Percentiles rank a stretch among this genome's conserved stretches.
These are phyloP conservation scores for Ogataea thermomethanolica DNA, from an alignment of 805 yeast genomes.

Conservation along the genomic window DNA sequence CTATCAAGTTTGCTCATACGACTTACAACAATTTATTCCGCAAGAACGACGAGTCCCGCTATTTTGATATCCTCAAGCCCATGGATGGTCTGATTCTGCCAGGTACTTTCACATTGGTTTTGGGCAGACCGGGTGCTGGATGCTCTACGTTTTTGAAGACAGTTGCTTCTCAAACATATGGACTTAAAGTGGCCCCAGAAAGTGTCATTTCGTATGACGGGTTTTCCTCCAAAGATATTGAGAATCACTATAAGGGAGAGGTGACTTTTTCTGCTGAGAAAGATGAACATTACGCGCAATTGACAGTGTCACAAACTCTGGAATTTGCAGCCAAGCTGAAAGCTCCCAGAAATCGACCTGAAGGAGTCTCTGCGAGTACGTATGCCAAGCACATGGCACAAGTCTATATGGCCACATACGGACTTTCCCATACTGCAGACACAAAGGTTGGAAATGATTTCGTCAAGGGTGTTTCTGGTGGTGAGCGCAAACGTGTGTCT, in stretches of 20 bases:
- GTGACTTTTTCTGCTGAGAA: conserved; percentile 66
- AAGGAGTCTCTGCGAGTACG: conserved; percentile 47
- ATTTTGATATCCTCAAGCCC: conserved; percentile 52
- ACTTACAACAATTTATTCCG: conserved; percentile 6
- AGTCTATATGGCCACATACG: conserved; percentile 34
- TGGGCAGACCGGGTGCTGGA: conserved; percentile 80
- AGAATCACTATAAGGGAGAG: conserved; percentile 56
- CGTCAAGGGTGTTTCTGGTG: conserved; percentile 60
- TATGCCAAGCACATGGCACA: conserved; percentile 51
- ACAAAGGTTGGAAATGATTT: conserved; percentile 59
- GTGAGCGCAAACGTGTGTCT: conserved; percentile 60
- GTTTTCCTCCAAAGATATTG: conserved; percentile 45
- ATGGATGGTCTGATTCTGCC: conserved; percentile 60
- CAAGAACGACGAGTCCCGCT: conserved; percentile 21
- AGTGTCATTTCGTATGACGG: conserved; percentile 52
- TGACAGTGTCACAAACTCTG: conserved; percentile 62
- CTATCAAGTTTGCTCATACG: conserved; percentile 27
- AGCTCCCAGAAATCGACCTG: conserved; percentile 57
- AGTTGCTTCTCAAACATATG: conserved; percentile 54
- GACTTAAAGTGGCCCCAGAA: conserved; percentile 47
- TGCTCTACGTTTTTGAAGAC: conserved; percentile 65
- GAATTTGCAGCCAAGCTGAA: conserved; percentile 56
- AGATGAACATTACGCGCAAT: conserved; percentile 63
- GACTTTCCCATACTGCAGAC: conserved; percentile 43
- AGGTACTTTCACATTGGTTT: conserved; percentile 62